Evolutionary conservation across 1,284 basidiomycete genomes (phyloP).

Genomic region (Ceratorhiza oryzae-sativae): DNA sequence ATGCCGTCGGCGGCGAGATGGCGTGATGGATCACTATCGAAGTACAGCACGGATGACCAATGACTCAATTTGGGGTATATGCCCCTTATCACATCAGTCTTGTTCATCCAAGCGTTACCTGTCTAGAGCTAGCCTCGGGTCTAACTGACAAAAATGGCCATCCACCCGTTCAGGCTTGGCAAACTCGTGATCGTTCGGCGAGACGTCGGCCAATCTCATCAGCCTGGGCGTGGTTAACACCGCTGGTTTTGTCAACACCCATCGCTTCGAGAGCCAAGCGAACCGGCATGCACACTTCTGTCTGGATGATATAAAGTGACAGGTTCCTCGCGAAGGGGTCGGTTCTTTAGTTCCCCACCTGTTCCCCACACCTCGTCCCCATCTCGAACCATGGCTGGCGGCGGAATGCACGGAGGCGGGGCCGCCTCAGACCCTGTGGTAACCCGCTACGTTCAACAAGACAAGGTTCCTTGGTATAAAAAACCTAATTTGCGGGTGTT

Average conservation of each 20-base stretch:
- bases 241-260: background rate
- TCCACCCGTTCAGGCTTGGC: constrained; percentile 5
- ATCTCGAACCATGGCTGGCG: constrained; percentile 31
- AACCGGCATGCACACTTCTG: constrained; percentile 10
- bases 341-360: constrained; percentile 19
- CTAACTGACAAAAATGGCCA: constrained; percentile 1
- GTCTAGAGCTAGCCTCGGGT: background rate
- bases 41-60: background rate
- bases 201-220: constrained; percentile 11
- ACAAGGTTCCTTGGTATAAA: constrained; percentile 62
- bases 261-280: background rate
- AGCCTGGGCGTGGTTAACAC: background rate
- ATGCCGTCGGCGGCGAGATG: background rate
- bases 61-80: background rate
- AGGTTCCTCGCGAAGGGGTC: constrained; percentile 9
- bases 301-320: constrained; percentile 14
- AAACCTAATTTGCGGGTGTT: constrained; percentile 61
- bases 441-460: constrained; percentile 56
- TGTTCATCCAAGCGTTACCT: background rate
- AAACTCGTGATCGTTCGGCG: constrained; percentile 27
- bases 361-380: background rate
- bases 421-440: constrained; percentile 53
- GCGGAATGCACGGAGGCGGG: constrained; percentile 25
- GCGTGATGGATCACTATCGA: background rate
- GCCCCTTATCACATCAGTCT: background rate